These are phyloP conservation scores for Ophiostoma triangulosporum DNA, from an alignment of 2,329 filamentous ascomycete species.

Conservation along the genomic window DNA sequence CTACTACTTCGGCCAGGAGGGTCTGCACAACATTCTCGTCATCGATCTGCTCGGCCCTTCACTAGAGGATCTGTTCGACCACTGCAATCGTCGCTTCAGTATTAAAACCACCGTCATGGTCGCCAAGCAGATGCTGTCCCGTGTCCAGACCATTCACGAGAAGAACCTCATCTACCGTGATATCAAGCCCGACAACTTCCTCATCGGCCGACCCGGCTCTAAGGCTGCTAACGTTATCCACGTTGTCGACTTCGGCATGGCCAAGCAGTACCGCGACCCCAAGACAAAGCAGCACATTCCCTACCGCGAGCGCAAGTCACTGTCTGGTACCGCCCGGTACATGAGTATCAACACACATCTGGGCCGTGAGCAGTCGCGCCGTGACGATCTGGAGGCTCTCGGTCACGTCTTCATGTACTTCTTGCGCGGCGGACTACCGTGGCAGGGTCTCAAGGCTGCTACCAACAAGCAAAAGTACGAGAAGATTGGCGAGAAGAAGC, in stretches of 20 bases:
- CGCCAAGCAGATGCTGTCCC: slow-evolving; percentile 95
- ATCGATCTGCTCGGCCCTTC: slow-evolving; percentile 93
- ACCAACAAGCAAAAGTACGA: slow-evolving; percentile 96
- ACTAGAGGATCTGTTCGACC: slow-evolving; percentile 92
- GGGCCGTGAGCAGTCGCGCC: slow-evolving; percentile 85
- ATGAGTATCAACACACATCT: slow-evolving; percentile 99
- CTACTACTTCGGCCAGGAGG: slow-evolving; percentile 98
- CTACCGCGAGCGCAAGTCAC: slow-evolving; percentile 89
- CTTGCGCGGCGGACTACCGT: slow-evolving; percentile 57
- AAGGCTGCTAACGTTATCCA: slow-evolving; percentile 98
- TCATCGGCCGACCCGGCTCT: slow-evolving; percentile 81
- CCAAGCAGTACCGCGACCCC: slow-evolving; percentile 96
- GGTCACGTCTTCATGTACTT: slow-evolving; percentile 68
- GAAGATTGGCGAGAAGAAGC: slow-evolving; percentile 99
- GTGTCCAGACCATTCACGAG: slow-evolving; percentile 89
- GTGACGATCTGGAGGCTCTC: slow-evolving; percentile 87
- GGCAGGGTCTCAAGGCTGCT: slow-evolving; percentile 70
- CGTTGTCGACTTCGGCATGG: slow-evolving; percentile 98
- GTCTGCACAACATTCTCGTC: slow-evolving; percentile 95
- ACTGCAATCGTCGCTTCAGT: slow-evolving; percentile 87
- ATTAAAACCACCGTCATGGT: slow-evolving; percentile 99
- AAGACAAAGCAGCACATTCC: slow-evolving; percentile 99
- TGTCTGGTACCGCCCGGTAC: slow-evolving; percentile 92
- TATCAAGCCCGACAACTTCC: slow-evolving; percentile 98
- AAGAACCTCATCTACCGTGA: slow-evolving; percentile 99